phyloP scores from a whole-genome alignment of 768 basidiomycete genomes.

The Nevesoporus exiguus region DNA sequence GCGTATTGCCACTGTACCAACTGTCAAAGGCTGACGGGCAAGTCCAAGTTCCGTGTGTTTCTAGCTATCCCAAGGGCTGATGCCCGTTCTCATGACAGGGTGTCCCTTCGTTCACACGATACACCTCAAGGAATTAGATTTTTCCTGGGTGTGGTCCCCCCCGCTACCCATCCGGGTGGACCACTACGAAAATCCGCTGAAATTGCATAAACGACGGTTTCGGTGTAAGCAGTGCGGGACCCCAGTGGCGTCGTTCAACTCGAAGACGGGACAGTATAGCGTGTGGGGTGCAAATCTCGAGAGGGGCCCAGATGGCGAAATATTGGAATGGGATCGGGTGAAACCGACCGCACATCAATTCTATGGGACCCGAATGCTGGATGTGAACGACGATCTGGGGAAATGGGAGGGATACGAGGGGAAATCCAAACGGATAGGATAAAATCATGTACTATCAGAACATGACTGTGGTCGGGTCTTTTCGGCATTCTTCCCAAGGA shows the following conservation, averaged over 20 bases:
- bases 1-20: conserved; percentile 69
- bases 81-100: neutral
- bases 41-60: conserved; percentile 5
- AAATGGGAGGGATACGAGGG: conserved; percentile 69
- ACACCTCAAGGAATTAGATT: conserved; percentile 49
- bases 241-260: conserved; percentile 51
- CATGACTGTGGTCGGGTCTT: conserved; percentile 4
- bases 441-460: neutral
- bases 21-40: conserved; percentile 62
- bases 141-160: conserved; percentile 45
- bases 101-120: conserved; percentile 62
- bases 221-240: conserved; percentile 62
- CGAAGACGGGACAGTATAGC: conserved; percentile 46
- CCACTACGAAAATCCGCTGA: conserved; percentile 43
- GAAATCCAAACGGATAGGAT: conserved; percentile 36
- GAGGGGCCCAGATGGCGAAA: conserved; percentile 47
- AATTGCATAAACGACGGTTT: conserved; percentile 58
- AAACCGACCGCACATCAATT: conserved; percentile 63
- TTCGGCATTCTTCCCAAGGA: neutral
- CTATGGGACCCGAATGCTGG: conserved; percentile 59
- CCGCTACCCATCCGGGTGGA: conserved; percentile 34
- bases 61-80: neutral
- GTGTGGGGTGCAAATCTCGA: conserved; percentile 58
- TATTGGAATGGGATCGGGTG: conserved; percentile 50
- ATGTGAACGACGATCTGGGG: conserved; percentile 50